phyloP scores from a whole-genome alignment of 148 eudicot genomes.

The Cornus controversa region DNA sequence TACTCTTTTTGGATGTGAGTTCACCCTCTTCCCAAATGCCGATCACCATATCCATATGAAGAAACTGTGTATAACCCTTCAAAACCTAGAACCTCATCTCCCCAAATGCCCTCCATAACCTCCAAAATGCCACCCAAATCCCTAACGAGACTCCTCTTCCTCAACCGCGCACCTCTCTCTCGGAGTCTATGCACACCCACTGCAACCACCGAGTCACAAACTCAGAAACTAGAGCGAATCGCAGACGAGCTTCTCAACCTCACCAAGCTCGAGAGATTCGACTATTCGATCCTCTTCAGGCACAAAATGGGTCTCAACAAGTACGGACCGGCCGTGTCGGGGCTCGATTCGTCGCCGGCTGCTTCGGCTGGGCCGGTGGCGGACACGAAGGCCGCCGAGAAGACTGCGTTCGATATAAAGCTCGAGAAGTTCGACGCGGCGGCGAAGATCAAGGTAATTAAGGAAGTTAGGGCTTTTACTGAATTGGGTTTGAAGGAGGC shows the following conservation, averaged over 20 bases:
- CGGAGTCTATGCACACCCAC: conserved; percentile 35
- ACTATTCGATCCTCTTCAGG: conserved; percentile 56
- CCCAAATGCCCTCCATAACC: conserved; percentile 33
- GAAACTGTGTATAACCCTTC: neutral
- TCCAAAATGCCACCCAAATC: conserved; percentile 29
- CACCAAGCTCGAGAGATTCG: conserved; percentile 62
- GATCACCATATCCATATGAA: neutral
- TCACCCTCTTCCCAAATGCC: neutral
- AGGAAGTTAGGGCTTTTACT: conserved; percentile 68
- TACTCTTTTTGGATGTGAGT: neutral
- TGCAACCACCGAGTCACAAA: conserved; percentile 18
- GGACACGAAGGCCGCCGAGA: conserved; percentile 47
- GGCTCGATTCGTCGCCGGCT: conserved; percentile 25
- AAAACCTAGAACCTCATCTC: neutral
- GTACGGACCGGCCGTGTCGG: conserved; percentile 35
- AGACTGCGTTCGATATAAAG: conserved; percentile 69
- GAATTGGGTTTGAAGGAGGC: conserved; percentile 79
- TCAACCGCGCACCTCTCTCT: conserved; percentile 4
- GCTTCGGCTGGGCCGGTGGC: conserved; percentile 22
- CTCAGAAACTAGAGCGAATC: conserved; percentile 63
- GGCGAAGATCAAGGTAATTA: conserved; percentile 70
- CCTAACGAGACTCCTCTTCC: conserved; percentile 22
- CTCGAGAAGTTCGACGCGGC: conserved; percentile 75
- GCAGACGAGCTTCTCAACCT: conserved; percentile 65
- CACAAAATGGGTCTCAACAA: conserved; percentile 60